Evolutionary conservation across 208 protist genomes (phyloP).

Genomic region (Leishmania guyanensis): DNA sequence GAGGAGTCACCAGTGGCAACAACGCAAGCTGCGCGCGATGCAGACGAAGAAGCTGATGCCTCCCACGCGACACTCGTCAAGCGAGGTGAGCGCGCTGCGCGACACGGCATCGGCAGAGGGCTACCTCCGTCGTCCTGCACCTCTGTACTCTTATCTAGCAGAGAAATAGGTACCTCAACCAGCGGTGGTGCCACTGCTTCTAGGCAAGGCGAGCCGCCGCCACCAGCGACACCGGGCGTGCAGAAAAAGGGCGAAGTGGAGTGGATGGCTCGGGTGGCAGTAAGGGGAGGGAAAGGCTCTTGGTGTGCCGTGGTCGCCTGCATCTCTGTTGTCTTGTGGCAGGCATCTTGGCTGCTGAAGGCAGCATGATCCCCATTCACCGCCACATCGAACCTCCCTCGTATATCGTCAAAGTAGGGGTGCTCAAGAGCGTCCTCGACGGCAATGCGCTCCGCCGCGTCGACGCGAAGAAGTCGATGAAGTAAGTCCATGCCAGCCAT

Average conservation of each 20-base stretch:
- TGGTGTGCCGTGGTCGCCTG: neutral
- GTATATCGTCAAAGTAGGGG: constrained; percentile 69
- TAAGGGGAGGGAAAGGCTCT: neutral
- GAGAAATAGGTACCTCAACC: neutral
- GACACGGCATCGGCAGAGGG: neutral
- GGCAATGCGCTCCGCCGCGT: constrained; percentile 51
- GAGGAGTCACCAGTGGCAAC: neutral
- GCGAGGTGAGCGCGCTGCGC: neutral
- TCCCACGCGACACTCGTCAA: neutral
- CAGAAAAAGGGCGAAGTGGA: neutral
- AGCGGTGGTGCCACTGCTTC: neutral
- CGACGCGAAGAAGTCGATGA: constrained; percentile 45
- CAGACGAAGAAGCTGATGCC: neutral
- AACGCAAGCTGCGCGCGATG: neutral
- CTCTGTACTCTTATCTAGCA: neutral
- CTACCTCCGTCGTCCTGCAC: neutral
- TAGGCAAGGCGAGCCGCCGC: neutral
- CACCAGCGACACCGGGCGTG: neutral
- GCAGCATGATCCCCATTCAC: neutral
- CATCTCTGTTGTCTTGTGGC: neutral
- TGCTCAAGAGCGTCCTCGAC: constrained; percentile 80
- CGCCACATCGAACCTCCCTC: neutral
- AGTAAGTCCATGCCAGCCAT: constrained; percentile 65
- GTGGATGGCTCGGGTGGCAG: neutral
- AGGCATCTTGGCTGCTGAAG: neutral